These are phyloP conservation scores for Amoebophrya sp. DNA, from an alignment of 169 alveolate genomes.

Conservation along the genomic window DNA sequence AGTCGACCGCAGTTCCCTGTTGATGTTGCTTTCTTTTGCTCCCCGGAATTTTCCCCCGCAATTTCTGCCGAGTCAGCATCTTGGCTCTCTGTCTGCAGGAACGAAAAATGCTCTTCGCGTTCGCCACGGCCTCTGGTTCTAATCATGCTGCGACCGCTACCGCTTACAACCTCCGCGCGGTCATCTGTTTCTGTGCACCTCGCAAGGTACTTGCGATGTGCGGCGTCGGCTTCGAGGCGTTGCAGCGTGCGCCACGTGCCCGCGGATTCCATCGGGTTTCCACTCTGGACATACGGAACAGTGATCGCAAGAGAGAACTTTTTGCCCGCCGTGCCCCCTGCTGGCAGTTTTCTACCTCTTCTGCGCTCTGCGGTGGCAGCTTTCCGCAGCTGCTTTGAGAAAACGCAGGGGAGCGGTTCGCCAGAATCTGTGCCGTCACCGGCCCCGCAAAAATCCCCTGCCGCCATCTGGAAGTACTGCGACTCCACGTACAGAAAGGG, in stretches of 20 bases:
- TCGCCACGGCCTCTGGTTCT: too few species aligned
- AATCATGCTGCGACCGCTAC: too few species aligned
- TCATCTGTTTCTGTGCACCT: too few species aligned
- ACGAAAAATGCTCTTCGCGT: too few species aligned
- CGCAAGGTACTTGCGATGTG: too few species aligned
- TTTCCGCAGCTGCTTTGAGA: background rate
- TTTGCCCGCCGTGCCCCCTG: background rate
- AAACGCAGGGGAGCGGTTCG: background rate
- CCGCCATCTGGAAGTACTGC: background rate
- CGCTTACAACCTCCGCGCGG: too few species aligned
- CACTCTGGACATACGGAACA: background rate
- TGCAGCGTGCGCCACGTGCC: background rate
- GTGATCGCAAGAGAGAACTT: background rate
- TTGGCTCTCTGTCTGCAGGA: too few species aligned
- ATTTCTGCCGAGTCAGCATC: too few species aligned
- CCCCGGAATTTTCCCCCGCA: too few species aligned
- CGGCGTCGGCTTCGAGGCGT: too few species aligned
- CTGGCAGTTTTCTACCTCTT: too few species aligned
- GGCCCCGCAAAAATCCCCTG: background rate
- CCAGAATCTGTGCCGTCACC: background rate
- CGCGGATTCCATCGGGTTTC: background rate
- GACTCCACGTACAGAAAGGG: background rate
- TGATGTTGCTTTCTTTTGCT: too few species aligned
- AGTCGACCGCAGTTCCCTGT: background rate
- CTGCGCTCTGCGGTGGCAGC: background rate